Evolutionary conservation across 2,329 filamentous ascomycete genomes (phyloP).

Genomic region (Diaporthe amygdali): DNA sequence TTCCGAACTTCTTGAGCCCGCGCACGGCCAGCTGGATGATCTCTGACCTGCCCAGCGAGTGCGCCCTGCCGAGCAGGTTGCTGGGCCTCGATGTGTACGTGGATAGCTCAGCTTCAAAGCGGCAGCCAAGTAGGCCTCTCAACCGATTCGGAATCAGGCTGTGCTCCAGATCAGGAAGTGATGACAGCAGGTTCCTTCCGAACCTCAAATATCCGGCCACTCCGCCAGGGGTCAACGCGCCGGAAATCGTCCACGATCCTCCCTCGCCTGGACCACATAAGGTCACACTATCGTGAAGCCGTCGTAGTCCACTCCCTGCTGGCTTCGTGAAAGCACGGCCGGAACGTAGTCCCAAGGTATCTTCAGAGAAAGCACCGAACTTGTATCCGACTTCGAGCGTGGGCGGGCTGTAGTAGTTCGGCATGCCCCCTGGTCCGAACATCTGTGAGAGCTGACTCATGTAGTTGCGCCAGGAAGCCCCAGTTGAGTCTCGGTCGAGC

Average conservation of each 20-base stretch:
- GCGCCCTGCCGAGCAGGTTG: background rate
- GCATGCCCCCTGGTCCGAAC: background rate
- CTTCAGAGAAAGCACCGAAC: constrained; percentile 29
- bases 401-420: constrained; percentile 32
- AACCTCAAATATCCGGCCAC: constrained; percentile 44
- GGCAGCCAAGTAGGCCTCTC: constrained; percentile 30
- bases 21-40: constrained; percentile 44
- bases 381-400: constrained; percentile 49
- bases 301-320: constrained; percentile 40
- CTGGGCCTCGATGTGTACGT: constrained; percentile 32
- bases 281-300: constrained; percentile 41
- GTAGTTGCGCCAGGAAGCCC: constrained; percentile 25
- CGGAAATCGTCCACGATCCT: constrained; percentile 47
- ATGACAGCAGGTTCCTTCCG: constrained; percentile 38
- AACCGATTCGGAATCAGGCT: background rate
- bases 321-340: constrained; percentile 38
- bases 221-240: constrained; percentile 35
- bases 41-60: background rate
- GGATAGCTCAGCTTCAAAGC: constrained; percentile 49
- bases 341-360: constrained; percentile 36
- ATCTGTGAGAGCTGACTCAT: constrained; percentile 1
- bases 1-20: constrained; percentile 46
- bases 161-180: constrained; percentile 7
- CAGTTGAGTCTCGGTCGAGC: background rate
- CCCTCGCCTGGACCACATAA: constrained; percentile 18